Conservation (phyloP, 2,329 filamentous ascomycete genomes). For the Hymenoscyphus albidus region DNA sequence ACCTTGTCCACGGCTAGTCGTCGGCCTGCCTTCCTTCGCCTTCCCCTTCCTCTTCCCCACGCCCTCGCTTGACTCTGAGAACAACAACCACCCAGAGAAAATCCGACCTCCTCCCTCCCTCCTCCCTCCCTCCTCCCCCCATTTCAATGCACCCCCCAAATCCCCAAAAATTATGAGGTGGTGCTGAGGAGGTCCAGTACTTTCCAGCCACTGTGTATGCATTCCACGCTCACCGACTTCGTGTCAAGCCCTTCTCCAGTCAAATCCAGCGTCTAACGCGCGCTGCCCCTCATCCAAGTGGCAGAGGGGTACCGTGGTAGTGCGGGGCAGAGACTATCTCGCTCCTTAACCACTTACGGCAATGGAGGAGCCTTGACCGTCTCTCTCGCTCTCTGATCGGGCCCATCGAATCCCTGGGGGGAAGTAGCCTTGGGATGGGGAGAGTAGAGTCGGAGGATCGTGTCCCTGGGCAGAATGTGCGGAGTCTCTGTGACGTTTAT, state of each 20-base stretch:
- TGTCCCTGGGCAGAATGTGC: slow-evolving; percentile 27
- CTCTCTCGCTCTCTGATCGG: slow-evolving; percentile 9
- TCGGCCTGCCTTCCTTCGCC: slow-evolving; percentile 29
- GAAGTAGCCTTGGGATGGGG: slow-evolving; percentile 5
- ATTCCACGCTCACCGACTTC: slow-evolving; percentile 37
- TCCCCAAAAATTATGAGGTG: slow-evolving; percentile 1
- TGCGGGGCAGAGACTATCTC: slow-evolving; percentile 29
- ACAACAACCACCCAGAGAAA: not conserved
- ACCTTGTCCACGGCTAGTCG: slow-evolving; percentile 32
- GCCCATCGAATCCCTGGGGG: not conserved
- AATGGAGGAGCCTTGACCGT: slow-evolving; percentile 19
- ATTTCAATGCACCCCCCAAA: not conserved
- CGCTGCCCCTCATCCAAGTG: slow-evolving; percentile 19
- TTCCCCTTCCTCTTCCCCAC: slow-evolving; percentile 6
- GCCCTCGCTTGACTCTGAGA: slow-evolving; percentile 6
- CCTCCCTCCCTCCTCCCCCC: not conserved
- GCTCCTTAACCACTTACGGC: slow-evolving; percentile 24
- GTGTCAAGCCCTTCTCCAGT: slow-evolving; percentile 38
- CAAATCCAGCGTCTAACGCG: slow-evolving; percentile 30
- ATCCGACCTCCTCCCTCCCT: not conserved
- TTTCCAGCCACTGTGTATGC: slow-evolving; percentile 36
- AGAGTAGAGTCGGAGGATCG: slow-evolving; percentile 19
- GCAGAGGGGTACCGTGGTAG: slow-evolving; percentile 30
- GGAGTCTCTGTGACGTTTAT: slow-evolving; percentile 30
- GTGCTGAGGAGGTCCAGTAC: slow-evolving; percentile 18